Conservation (phyloP, 169 alveolate species). For the Eimeria necatrix region DNA sequence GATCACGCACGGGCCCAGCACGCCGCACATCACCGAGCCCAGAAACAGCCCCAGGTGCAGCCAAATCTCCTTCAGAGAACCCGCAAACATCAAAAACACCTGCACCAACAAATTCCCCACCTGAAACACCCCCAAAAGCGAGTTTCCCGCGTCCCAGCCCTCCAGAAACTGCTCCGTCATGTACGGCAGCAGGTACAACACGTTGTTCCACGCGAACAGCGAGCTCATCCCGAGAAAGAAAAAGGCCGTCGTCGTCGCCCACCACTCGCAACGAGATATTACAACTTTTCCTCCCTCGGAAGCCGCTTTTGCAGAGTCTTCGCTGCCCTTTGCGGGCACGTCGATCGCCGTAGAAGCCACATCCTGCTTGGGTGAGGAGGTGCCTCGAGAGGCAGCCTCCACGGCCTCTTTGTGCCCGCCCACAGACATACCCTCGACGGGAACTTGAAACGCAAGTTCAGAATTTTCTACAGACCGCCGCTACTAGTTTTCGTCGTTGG, state of each 20-base stretch:
- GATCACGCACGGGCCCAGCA: conserved; percentile 4
- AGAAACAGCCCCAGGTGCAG: conserved; percentile 4
- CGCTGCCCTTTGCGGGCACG: not conserved
- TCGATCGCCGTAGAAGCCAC: not conserved
- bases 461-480: not conserved
- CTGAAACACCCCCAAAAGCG: conserved; percentile 58
- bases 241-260: conserved; percentile 13
- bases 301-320: not conserved
- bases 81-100: not conserved
- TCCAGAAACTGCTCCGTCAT: conserved; percentile 28
- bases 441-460: not conserved
- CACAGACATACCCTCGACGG: not conserved
- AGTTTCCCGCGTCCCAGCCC: conserved; percentile 65
- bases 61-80: not conserved
- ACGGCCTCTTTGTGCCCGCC: not conserved
- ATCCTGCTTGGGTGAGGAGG: not conserved
- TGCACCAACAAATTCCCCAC: conserved; percentile 24
- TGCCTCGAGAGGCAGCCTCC: not conserved
- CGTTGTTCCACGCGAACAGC: conserved; percentile 58
- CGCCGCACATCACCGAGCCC: not conserved
- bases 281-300: not conserved
- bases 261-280: not conserved
- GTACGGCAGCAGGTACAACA: conserved; percentile 65
- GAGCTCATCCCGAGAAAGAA: conserved; percentile 45
- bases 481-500: not conserved